phyloP scores from a whole-genome alignment of 257 asterid species.

The Rauvolfia tetraphylla region DNA sequence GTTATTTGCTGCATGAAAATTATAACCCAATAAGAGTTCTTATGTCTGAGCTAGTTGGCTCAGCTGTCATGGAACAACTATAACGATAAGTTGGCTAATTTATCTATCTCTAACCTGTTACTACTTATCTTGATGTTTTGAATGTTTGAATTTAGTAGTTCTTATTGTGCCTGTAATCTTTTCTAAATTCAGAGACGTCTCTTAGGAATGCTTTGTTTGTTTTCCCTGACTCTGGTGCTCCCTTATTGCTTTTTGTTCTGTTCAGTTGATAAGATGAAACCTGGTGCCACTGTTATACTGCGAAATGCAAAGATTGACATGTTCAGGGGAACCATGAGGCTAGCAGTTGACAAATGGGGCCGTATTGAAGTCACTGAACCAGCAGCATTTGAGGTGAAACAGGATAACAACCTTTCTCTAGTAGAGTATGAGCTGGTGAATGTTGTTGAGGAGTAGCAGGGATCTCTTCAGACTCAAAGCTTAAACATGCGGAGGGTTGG shows the following conservation, averaged over 20 bases:
- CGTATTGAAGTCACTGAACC: conserved; percentile 53
- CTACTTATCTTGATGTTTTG: not conserved
- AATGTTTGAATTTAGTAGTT: not conserved
- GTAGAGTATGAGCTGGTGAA: conserved; percentile 67
- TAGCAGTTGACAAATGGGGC: conserved; percentile 77
- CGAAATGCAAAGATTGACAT: conserved; percentile 70
- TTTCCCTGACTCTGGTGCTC: not conserved
- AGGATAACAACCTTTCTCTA: conserved; percentile 60
- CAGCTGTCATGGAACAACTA: not conserved
- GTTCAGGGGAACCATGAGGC: conserved; percentile 71
- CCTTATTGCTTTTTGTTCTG: not conserved
- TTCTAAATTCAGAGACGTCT: not conserved
- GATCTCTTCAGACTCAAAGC: not conserved
- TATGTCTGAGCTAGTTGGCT: not conserved
- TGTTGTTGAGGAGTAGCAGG: conserved; percentile 27
- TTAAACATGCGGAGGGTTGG: conserved; percentile 2
- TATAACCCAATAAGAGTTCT: not conserved
- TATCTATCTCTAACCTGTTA: not conserved
- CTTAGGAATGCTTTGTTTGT: not conserved
- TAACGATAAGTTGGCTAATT: not conserved
- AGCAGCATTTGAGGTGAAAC: conserved; percentile 49
- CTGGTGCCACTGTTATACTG: conserved; percentile 46
- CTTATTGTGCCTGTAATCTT: not conserved
- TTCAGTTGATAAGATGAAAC: conserved; percentile 62
- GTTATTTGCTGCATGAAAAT: not conserved